Percentiles rank a stretch among this genome's conserved stretches.
phyloP scores from a whole-genome alignment of 2,329 filamentous ascomycete genomes.

The Xylariales sp. region DNA sequence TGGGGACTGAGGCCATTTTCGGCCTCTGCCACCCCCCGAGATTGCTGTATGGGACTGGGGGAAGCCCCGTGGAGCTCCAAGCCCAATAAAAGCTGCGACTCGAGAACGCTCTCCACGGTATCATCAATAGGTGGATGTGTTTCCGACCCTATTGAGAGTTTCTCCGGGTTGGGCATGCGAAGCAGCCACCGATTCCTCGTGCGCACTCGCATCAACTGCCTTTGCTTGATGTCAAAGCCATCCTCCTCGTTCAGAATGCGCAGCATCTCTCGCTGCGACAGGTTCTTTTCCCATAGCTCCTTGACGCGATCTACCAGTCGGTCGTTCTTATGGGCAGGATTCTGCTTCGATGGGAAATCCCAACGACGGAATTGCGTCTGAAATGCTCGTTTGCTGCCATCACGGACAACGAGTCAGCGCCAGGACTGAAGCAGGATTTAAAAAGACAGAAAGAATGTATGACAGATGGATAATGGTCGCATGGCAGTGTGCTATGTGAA shows the following conservation, averaged over 20 bases:
- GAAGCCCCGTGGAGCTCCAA: neutral
- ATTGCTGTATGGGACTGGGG: neutral
- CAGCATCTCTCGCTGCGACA: conserved; percentile 69
- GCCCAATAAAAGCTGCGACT: neutral
- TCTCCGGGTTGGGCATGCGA: conserved; percentile 53
- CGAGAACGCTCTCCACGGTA: neutral
- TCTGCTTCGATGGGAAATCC: conserved; percentile 73
- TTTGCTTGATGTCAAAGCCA: conserved; percentile 67
- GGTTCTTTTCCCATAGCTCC: conserved; percentile 74
- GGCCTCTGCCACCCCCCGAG: neutral
- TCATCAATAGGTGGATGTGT: neutral
- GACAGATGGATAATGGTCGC: neutral
- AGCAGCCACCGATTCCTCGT: conserved; percentile 65
- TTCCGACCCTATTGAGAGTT: neutral
- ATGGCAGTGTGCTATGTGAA: neutral
- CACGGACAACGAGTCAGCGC: neutral
- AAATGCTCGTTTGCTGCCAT: conserved; percentile 65
- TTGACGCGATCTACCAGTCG: conserved; percentile 64
- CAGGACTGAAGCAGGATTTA: neutral
- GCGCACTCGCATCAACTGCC: conserved; percentile 66
- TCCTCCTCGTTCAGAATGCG: conserved; percentile 61
- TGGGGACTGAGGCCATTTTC: neutral
- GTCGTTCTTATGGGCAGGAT: conserved; percentile 65
- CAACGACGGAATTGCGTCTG: conserved; percentile 74
- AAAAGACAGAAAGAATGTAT: neutral